Evolutionary conservation across 1,284 basidiomycete genomes (phyloP), one percentile per base, ranked within the genome.

Genomic region (Ceratobasidium sp.): DNA sequence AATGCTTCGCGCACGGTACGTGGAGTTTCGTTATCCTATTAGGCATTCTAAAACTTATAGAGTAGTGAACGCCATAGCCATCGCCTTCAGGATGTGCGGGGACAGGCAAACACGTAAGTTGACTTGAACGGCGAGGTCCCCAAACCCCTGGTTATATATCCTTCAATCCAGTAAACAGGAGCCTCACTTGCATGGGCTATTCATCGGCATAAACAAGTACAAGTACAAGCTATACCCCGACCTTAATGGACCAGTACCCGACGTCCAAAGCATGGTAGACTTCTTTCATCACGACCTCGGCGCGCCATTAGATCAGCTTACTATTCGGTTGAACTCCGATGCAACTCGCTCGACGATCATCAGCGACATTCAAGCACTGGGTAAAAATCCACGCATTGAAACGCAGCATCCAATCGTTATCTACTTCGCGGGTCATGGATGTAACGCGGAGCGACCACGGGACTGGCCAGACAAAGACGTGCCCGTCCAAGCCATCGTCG

Each of bases 371-470:
- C 86, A 86, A 83, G 82, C 82, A 3, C 84, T 92, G 48, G 82
- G 88, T 76, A 87, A 88, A 79, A 91, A 92, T 78, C 82, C 86
- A 14, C 81, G 81, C 31, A 89, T 92, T 65, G 85, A 87, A 48
- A 81, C 80, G 33, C 90, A 87, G 19, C 90, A 92, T 75, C 87
- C 90, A 41, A 85, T 92, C 53, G 78, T 92, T 75, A 80, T 92
- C 69, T 92, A 90, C 78, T 92, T 90, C 78, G 89, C 91, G 47
- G 90, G 90, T 22, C 90, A 91, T 79, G 90, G 90, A 19, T 89
- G 88, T 79, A 84, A 82, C 66, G 80, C 89, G 50, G 80, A 82
- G 19, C 86, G 89, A 48, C 82, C 82, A 64, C 72, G 63, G 0
- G 82, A 81, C 29, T 82, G 82, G 82, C 77, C 73, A 2, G 79